These are phyloP conservation scores for Hevea brasiliensis DNA, from an alignment of 345 rosid species.

Conservation along the genomic window DNA sequence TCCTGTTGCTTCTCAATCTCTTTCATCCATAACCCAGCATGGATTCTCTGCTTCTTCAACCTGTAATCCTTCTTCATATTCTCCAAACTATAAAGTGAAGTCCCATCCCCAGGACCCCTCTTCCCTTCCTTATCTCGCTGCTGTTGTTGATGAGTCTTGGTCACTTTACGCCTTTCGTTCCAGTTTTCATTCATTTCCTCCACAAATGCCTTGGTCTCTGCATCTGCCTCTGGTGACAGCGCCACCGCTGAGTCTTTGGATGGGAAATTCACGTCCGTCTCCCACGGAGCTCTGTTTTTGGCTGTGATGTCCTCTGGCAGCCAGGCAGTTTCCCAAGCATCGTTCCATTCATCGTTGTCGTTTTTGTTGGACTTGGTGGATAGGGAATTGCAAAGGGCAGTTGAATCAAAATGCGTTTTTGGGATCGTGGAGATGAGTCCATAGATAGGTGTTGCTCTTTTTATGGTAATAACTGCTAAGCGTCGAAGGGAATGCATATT, in stretches of 20 bases:
- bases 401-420: conserved; percentile 16
- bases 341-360: conserved; percentile 82
- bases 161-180: conserved; percentile 59
- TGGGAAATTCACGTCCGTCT: conserved; percentile 66
- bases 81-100: conserved; percentile 69
- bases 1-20: conserved; percentile 89
- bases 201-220: conserved; percentile 82
- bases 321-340: conserved; percentile 95
- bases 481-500: conserved; percentile 10
- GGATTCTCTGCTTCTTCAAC: conserved; percentile 89
- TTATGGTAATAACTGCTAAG: background rate
- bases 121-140: conserved; percentile 26
- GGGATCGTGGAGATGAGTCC: background rate
- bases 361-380: conserved; percentile 39
- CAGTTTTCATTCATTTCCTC: conserved; percentile 93
- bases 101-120: conserved; percentile 15
- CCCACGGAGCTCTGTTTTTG: conserved; percentile 75
- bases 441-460: background rate
- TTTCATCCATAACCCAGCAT: conserved; percentile 84
- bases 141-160: conserved; percentile 23
- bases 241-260: conserved; percentile 23
- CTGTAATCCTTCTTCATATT: conserved; percentile 84
- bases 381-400: conserved; percentile 19
- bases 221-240: conserved; percentile 48
- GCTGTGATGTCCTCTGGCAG: conserved; percentile 66